phyloP scores from a whole-genome alignment of 176 grass and related monocot genomes.

The Bolboschoenus planiculmis region DNA sequence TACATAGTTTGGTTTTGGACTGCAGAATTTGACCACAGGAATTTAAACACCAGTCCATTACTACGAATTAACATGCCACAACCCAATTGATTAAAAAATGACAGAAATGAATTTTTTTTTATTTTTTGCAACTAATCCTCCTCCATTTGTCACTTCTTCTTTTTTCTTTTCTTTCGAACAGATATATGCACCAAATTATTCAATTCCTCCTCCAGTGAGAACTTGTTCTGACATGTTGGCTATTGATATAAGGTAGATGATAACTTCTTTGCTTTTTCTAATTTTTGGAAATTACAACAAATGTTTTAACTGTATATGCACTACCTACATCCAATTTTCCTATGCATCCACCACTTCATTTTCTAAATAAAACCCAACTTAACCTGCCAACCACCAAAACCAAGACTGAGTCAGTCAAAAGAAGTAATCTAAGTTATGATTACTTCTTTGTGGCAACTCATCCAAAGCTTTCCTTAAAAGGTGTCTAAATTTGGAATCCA shows the following conservation, averaged over 20 bases:
- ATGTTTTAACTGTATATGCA: neutral
- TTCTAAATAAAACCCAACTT: neutral
- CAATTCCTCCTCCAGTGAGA: conserved; percentile 39
- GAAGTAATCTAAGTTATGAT: neutral
- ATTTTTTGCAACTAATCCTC: neutral
- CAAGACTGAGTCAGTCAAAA: neutral
- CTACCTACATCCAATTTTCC: neutral
- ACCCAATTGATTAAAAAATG: neutral
- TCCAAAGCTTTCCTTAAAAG: neutral
- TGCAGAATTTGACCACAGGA: neutral
- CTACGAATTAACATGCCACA: neutral
- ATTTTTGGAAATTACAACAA: neutral
- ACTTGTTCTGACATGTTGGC: conserved; percentile 62
- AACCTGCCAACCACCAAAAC: neutral
- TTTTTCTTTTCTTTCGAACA: conserved; percentile 30
- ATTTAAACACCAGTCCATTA: neutral
- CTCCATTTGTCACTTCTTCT: neutral
- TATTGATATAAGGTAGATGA: conserved; percentile 75
- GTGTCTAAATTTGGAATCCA: neutral
- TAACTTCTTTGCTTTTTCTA: neutral
- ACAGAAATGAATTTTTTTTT: conserved; percentile 1
- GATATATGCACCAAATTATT: conserved; percentile 83
- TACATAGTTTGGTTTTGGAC: neutral
- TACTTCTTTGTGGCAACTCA: neutral
- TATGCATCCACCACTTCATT: neutral